Evolutionary conservation across 2,329 filamentous ascomycete species (phyloP), one percentile per base, ranked within the genome.

Genomic region (Plectosphaerella sp.): DNA sequence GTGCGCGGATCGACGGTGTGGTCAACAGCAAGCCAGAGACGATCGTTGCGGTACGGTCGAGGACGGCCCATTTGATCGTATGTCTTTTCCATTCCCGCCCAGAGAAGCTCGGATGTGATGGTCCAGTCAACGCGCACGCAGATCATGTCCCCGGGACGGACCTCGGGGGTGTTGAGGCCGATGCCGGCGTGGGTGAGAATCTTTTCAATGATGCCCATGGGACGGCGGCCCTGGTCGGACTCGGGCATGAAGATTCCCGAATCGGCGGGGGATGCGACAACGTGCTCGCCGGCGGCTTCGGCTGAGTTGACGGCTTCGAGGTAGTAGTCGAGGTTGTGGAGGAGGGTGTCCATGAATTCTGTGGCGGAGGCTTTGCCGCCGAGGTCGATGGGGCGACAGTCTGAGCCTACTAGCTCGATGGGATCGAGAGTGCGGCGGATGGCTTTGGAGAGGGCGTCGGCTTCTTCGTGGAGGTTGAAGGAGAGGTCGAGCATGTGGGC

Each of bases 11-110:
- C 73, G 4, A 77, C 73, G 4, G 72, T 66, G 54, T 78, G 75
- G 57, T 78, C 76, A 2, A 71, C 71, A 0, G 74, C 75, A 6
- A 79, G 65, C 76, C 75, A 78, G 56, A 79, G 71, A 0, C 75
- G 62, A 54, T 78, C 74, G 49, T 77, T 79, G 9, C 76, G 72
- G 53, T 69, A 76, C n/a, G 75, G 72, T 4, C 69, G 67, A 1
- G 72, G 72, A 12, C 61, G 56, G 3, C 72, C 70, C 8, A 78
- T 58, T 4, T 60, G 49, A 5, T 72, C 61, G 55, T 74, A 73
- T 4, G 67, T 71, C 39, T 59, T 59, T 33, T 69, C 64, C 73
- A 77, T 78, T 42, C 67, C 64, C 25, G 52, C 52, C 73, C 73
- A 76, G 8, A 66, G 68, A 2, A 67, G 59, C 51, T 77, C 74